phyloP scores from a whole-genome alignment of 2,329 filamentous ascomycete species.

The Elsinoe arachidis region DNA sequence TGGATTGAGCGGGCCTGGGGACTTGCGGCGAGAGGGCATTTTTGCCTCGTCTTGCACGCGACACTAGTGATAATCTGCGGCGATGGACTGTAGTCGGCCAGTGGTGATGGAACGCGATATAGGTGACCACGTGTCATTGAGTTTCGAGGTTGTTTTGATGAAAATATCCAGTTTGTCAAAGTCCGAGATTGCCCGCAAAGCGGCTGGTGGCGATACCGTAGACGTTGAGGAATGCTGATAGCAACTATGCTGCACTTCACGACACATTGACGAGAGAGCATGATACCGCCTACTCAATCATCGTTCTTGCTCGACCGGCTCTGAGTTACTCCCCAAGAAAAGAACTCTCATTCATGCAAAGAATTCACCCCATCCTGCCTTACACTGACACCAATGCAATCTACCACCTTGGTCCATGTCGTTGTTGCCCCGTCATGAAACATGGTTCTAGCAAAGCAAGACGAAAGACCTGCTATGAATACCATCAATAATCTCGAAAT shows the following conservation, averaged over 20 bases:
- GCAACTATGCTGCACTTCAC: not conserved
- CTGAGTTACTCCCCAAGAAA: too few relatives aligned
- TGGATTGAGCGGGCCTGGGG: not conserved
- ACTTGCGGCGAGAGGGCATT: constrained; percentile 7
- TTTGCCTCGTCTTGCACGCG: not conserved
- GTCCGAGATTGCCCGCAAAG: constrained; percentile 8
- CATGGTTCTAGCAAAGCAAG: too few relatives aligned
- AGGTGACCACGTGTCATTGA: not conserved
- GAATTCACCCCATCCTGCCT: too few relatives aligned
- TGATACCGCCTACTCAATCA: too few relatives aligned
- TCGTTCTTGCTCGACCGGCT: too few relatives aligned
- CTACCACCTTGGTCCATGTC: too few relatives aligned
- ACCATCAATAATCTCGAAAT: too few relatives aligned
- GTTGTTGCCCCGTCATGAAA: too few relatives aligned
- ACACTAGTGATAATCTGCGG: not conserved
- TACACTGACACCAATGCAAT: too few relatives aligned
- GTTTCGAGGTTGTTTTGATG: constrained; percentile 2
- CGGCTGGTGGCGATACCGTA: not conserved
- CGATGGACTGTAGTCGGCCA: not conserved
- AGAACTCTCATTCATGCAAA: too few relatives aligned
- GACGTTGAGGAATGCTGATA: constrained; percentile 7
- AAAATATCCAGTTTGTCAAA: not conserved
- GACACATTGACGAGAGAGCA: too few relatives aligned
- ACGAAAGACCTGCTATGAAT: too few relatives aligned
- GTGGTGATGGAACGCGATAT: not conserved